A percentile compares a stretch with the other conserved stretches of the same genome.
Evolutionary conservation across 2,329 filamentous ascomycete genomes (phyloP).

Genomic region (Penicillium brasilianum): DNA sequence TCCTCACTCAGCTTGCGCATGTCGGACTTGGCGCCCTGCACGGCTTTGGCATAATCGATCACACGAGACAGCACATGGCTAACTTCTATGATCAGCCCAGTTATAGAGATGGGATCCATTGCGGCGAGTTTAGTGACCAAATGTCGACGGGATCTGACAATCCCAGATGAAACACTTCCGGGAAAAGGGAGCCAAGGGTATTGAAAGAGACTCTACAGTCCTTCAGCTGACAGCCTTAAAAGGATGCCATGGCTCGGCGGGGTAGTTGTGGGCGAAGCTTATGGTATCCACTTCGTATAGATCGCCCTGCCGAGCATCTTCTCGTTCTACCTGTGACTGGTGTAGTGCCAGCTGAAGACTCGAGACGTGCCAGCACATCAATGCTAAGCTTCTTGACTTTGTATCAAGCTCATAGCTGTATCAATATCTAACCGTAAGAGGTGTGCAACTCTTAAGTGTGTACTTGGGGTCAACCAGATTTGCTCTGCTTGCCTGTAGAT

Average conservation of each 20-base stretch:
- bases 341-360: background rate
- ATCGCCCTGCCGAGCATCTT: background rate
- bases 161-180: background rate
- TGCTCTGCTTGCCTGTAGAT: background rate
- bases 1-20: slow-evolving; percentile 28
- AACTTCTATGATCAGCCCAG: slow-evolving; percentile 22
- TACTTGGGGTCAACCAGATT: background rate
- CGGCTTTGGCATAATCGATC: slow-evolving; percentile 25
- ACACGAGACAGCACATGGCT: slow-evolving; percentile 21
- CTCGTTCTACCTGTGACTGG: background rate
- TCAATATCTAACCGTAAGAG: too few species aligned
- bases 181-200: background rate
- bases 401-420: background rate
- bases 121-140: background rate
- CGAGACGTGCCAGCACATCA: background rate
- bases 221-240: background rate
- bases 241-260: background rate
- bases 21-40: slow-evolving; percentile 24
- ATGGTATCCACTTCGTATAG: slow-evolving; percentile 5
- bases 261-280: slow-evolving; percentile 3
- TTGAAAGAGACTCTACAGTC: background rate
- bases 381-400: background rate
- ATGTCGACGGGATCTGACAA: background rate
- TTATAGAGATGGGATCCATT: slow-evolving; percentile 28
- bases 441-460: too few species aligned